Base-by-base conservation (phyloP, 208 protist species). In the Trypanosoma scelopori region DNA sequence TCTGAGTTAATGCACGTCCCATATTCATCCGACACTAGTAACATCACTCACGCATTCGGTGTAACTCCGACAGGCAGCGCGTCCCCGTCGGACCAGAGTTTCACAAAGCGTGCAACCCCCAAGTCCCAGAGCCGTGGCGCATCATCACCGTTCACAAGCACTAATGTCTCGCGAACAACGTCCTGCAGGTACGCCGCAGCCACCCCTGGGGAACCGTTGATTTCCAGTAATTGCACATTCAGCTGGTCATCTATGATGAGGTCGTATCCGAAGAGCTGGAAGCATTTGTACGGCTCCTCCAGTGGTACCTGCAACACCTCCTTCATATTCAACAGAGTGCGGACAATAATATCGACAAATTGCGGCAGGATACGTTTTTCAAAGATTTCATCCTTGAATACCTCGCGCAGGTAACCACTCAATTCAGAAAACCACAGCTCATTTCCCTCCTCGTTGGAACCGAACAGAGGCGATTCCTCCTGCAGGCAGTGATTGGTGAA, bases 401-500 rank as follows among this genome's bases (percentile, higher is more conserved):
- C 57, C 18, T 65, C 50, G 27, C 37, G 50, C 22, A 97, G 62
- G 49, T 89, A 88, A 23, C 20, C 61, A 30, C 82, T 60, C 47
- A 97, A 78, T 43, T 82, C 55, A n/a, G 81, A 55, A 49, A 94
- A 85, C 81, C 83, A 94, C 69, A 97, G 74, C 72, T 97, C 90
- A 60, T 97, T 97, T 12, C 84, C 85, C n/a, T 66, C 74, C 64
- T 95, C 92, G 50, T 86, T 84, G 51, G 68, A 60, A 6, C 89
- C 85, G 68, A 87, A 97, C 41, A 81, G 47, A 12, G 47, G 74
- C 0, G 74, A 59, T 22, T 49, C 49, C n/a, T 78, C 72, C 55
- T 95, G 89, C 23, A 97, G 69, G 60, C 90, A 96, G 73, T 97
- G 93, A 63, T 97, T 97, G 11, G 93, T 97, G 18, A 97, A 65